Conservation (phyloP, 352 stramenopile genomes). For the Globisporangium nodosum region DNA sequence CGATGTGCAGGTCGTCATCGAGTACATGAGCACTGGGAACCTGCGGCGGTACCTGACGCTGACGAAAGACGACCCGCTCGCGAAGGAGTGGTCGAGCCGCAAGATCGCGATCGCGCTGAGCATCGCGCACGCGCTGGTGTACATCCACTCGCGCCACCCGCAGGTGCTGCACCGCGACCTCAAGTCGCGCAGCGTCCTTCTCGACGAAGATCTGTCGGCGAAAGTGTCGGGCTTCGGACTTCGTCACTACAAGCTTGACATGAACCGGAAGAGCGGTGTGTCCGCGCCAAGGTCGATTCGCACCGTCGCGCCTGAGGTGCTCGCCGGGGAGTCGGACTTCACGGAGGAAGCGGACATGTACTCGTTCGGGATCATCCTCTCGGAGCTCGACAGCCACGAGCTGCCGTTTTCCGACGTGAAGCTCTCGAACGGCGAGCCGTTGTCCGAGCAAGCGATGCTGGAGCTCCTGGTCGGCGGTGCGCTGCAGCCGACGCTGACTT, state of each 20-base stretch:
- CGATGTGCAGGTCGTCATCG: slow-evolving; percentile 61
- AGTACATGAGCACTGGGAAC: slow-evolving; percentile 71
- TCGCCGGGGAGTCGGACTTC: slow-evolving; percentile 37
- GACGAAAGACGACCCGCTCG: slow-evolving; percentile 22
- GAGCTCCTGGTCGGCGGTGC: slow-evolving; percentile 48
- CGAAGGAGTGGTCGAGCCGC: slow-evolving; percentile 31
- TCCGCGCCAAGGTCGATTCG: slow-evolving; percentile 32
- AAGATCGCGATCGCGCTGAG: slow-evolving; percentile 63
- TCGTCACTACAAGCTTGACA: slow-evolving; percentile 24
- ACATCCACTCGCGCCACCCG: slow-evolving; percentile 50
- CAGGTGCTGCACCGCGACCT: slow-evolving; percentile 67
- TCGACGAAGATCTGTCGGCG: slow-evolving; percentile 45
- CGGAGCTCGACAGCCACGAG: slow-evolving; percentile 66
- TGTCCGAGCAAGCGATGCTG: slow-evolving; percentile 43
- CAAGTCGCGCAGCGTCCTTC: slow-evolving; percentile 61
- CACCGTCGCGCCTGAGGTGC: slow-evolving; percentile 61
- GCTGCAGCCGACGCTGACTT: slow-evolving; percentile 41
- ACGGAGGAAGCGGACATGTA: slow-evolving; percentile 59
- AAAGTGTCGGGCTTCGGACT: slow-evolving; percentile 74
- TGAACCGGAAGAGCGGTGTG: slow-evolving; percentile 12
- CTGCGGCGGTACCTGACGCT: slow-evolving; percentile 40
- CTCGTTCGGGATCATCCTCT: slow-evolving; percentile 65
- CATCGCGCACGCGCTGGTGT: slow-evolving; percentile 55
- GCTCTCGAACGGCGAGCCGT: slow-evolving; percentile 40
- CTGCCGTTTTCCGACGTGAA: slow-evolving; percentile 59